Evolutionary conservation across 2,329 filamentous ascomycete genomes (phyloP).

Genomic region (Paecilomyces sp.): DNA sequence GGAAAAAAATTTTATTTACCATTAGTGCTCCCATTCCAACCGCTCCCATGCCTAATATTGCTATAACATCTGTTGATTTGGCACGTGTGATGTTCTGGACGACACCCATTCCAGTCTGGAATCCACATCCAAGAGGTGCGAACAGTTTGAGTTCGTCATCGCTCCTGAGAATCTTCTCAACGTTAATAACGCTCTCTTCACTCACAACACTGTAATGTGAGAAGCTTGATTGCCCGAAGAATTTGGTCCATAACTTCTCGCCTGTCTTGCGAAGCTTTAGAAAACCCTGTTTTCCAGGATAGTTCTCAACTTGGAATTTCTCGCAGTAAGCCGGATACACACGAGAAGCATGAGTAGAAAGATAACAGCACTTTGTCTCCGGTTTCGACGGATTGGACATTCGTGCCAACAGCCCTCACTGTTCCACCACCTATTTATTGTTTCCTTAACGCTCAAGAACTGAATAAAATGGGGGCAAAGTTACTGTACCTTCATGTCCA

Average conservation of each 20-base stretch:
- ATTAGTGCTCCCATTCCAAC: conserved; percentile 43
- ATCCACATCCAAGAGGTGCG: conserved; percentile 40
- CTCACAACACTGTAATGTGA: conserved; percentile 33
- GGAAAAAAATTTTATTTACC: conserved; percentile 12
- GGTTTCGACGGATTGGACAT: conserved; percentile 32
- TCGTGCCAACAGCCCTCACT: conserved; percentile 13
- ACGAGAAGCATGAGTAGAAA: conserved; percentile 41
- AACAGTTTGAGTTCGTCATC: conserved; percentile 30
- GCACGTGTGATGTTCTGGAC: conserved; percentile 33
- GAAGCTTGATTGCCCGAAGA: conserved; percentile 46
- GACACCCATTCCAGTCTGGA: conserved; percentile 40
- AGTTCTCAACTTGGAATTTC: conserved; percentile 27
- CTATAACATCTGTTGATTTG: conserved; percentile 28
- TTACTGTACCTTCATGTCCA: conserved; percentile 51
- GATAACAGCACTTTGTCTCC: conserved; percentile 44
- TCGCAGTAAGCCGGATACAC: conserved; percentile 45
- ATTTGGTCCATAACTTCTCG: conserved; percentile 30
- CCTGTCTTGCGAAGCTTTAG: too few relatives aligned
- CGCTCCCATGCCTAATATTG: conserved; percentile 40
- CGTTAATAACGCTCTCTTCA: conserved; percentile 37
- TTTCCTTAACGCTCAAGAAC: too few relatives aligned
- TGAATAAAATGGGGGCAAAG: conserved; percentile 34
- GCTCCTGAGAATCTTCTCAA: conserved; percentile 27
- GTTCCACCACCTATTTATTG: too few relatives aligned
- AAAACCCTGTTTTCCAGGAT: too few relatives aligned